These are phyloP conservation scores for Arachis monticola DNA, from an alignment of 331 rosid species.

Conservation along the genomic window DNA sequence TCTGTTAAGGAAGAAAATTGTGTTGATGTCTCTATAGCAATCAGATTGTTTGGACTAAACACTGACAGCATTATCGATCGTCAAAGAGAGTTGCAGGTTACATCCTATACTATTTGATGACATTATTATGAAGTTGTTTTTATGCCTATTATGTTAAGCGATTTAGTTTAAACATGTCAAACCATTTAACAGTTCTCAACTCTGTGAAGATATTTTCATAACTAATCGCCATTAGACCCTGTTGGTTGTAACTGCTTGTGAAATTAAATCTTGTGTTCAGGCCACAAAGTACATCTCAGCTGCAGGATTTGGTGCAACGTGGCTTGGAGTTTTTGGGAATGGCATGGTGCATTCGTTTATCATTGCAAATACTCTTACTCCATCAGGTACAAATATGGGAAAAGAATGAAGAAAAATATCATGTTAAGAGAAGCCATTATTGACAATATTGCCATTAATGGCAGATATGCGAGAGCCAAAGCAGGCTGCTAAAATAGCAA, in stretches of 20 bases:
- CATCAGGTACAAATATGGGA: constrained; percentile 60
- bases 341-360: constrained; percentile 97
- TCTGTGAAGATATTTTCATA: too few relatives aligned
- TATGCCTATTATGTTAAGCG: too few relatives aligned
- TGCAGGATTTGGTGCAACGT: constrained; percentile 95
- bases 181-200: too few relatives aligned
- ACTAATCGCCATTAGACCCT: constrained; percentile 19
- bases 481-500: constrained; percentile 80
- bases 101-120: constrained; percentile 21
- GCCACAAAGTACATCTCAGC: constrained; percentile 88
- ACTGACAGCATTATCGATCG: constrained; percentile 87
- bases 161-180: too few relatives aligned
- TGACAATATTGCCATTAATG: constrained; percentile 22
- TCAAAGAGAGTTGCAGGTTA: constrained; percentile 88
- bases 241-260: constrained; percentile 29
- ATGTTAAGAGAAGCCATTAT: not conserved
- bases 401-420: not conserved
- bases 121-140: not conserved
- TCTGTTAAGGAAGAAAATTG: constrained; percentile 62
- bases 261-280: constrained; percentile 58
- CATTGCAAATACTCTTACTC: constrained; percentile 72
- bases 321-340: constrained; percentile 89
- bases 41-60: constrained; percentile 90
- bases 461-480: constrained; percentile 84
- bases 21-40: constrained; percentile 49